Percentiles rank a stretch among this genome's conserved stretches.
These are phyloP conservation scores for Lycium barbarum DNA, from an alignment of 257 asterid species.

Conservation along the genomic window DNA sequence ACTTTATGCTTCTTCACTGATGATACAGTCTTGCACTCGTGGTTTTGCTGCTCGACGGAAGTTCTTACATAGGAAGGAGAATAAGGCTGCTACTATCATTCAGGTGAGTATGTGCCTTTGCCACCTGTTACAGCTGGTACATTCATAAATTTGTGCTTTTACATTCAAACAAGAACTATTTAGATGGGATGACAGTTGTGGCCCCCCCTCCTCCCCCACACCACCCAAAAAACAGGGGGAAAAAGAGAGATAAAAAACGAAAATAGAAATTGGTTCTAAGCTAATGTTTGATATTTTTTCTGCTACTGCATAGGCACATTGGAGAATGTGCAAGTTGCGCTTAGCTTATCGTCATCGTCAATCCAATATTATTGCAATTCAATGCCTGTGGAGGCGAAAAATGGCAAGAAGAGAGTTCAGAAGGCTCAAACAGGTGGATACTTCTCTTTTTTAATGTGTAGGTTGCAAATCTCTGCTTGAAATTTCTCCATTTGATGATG, in stretches of 20 bases:
- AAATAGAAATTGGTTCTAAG: constrained; percentile 9
- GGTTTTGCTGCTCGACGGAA: constrained; percentile 71
- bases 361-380: constrained; percentile 77
- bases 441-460: not conserved
- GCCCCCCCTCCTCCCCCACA: no score
- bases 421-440: constrained; percentile 85
- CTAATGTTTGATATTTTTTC: constrained; percentile 23
- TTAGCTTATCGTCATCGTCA: constrained; percentile 75
- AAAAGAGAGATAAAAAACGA: not conserved
- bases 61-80: constrained; percentile 64
- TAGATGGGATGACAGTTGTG: not conserved
- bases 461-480: constrained; percentile 16
- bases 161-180: not conserved
- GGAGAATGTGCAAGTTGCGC: constrained; percentile 90
- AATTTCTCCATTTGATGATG: constrained; percentile 21
- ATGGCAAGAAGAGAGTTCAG: constrained; percentile 85
- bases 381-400: constrained; percentile 95
- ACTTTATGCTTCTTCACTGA: constrained; percentile 58
- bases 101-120: constrained; percentile 62
- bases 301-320: constrained; percentile 64
- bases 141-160: not conserved
- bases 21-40: constrained; percentile 76
- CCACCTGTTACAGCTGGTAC: not conserved
- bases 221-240: not conserved
- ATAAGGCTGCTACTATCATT: constrained; percentile 78